phyloP scores from a whole-genome alignment of 2,329 filamentous ascomycete species.

The Periconia macrospinosa region DNA sequence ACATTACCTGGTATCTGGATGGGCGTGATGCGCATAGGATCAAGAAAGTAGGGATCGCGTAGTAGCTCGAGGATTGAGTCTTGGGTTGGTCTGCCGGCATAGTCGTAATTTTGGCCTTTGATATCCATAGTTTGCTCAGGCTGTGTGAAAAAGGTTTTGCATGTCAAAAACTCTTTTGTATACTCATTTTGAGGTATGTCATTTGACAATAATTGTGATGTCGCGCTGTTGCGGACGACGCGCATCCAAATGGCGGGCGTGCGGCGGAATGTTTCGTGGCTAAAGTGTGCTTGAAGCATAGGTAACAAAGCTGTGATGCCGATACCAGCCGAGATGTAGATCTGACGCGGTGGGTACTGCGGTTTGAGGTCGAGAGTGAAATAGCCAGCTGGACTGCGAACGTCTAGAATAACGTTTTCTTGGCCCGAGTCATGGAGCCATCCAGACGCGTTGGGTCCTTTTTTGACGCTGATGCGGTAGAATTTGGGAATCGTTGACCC shows the following conservation, averaged over 20 bases:
- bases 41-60: neutral
- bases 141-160: neutral
- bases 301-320: constrained; percentile 5
- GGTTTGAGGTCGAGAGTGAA: constrained; percentile 3
- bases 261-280: neutral
- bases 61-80: neutral
- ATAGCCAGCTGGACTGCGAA: constrained; percentile 1
- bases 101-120: neutral
- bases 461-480: constrained; percentile 8
- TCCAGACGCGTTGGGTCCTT: neutral
- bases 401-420: neutral
- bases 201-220: neutral
- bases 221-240: constrained; percentile 3
- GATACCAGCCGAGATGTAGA: constrained; percentile 9
- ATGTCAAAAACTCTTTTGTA: neutral
- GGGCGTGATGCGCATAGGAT: constrained; percentile 6
- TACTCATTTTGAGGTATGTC: neutral
- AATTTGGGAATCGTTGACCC: neutral
- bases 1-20: constrained; percentile 1
- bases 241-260: constrained; percentile 3
- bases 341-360: constrained; percentile 4
- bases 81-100: neutral
- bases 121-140: neutral
- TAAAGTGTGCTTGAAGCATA: constrained; percentile 8
- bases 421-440: neutral